phyloP scores from a whole-genome alignment of 768 basidiomycete genomes.

The Chlorophyllum brunneum region DNA sequence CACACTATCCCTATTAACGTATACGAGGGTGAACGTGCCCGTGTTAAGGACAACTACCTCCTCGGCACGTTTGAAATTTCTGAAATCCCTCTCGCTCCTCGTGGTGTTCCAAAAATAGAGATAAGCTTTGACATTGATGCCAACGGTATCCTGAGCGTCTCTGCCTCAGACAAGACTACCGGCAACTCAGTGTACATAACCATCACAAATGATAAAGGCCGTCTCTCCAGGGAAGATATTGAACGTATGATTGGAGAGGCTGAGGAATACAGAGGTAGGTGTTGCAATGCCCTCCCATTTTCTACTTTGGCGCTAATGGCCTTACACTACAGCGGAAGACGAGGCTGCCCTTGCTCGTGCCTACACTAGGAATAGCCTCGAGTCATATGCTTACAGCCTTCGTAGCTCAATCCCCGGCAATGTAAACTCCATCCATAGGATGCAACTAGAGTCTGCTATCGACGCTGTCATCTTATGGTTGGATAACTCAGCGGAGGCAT shows the following conservation, averaged over 20 bases:
- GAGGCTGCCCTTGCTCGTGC: constrained; percentile 83
- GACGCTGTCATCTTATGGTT: constrained; percentile 85
- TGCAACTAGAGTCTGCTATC: constrained; percentile 75
- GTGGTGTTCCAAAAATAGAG: constrained; percentile 96
- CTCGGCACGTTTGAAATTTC: constrained; percentile 98
- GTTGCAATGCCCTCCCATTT: constrained; percentile 5
- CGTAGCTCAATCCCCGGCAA: constrained; percentile 85
- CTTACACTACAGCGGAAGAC: constrained; percentile 76
- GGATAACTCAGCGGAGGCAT: constrained; percentile 82
- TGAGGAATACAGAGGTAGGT: constrained; percentile 81
- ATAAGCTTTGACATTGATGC: constrained; percentile 99
- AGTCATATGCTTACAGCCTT: constrained; percentile 94
- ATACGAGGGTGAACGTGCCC: constrained; percentile 96
- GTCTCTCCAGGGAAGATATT: constrained; percentile 95
- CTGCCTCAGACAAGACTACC: constrained; percentile 93
- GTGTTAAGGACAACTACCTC: constrained; percentile 97
- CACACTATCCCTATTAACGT: constrained; percentile 98
- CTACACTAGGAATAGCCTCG: constrained; percentile 84
- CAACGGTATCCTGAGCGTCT: constrained; percentile 94
- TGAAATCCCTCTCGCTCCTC: constrained; percentile 93
- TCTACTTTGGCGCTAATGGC: background rate
- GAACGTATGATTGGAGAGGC: constrained; percentile 97
- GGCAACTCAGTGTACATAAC: constrained; percentile 94
- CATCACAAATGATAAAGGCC: constrained; percentile 96
- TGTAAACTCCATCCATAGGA: constrained; percentile 89